Conservation (phyloP, 306 rosid species). For the Castanea mollissima region DNA sequence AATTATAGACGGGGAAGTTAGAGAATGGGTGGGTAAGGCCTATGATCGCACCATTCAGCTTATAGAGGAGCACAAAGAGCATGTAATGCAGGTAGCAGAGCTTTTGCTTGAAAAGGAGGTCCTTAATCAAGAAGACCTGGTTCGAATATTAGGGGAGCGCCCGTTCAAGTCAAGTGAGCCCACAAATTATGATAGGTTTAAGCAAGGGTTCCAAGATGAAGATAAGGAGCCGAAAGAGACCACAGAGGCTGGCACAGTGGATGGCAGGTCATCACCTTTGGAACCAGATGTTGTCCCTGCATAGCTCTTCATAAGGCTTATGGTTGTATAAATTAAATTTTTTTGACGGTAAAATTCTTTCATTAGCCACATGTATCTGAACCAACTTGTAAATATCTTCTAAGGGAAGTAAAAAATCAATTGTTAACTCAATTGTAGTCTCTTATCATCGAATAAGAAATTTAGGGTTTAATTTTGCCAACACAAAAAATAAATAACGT, state of each 20-base stretch:
- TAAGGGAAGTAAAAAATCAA: neutral
- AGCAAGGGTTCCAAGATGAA: conserved; percentile 31
- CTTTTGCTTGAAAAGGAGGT: conserved; percentile 47
- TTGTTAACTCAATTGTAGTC: too few relatives aligned
- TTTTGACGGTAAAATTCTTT: neutral
- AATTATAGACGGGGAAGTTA: conserved; percentile 40
- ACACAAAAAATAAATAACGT: too few relatives aligned
- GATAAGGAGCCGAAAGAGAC: conserved; percentile 17
- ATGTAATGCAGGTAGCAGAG: conserved; percentile 33
- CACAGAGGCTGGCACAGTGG: neutral
- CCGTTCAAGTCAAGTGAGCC: conserved; percentile 28
- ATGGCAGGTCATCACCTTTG: neutral
- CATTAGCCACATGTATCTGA: neutral
- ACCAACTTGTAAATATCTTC: neutral
- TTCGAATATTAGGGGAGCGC: conserved; percentile 37
- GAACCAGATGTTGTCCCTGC: neutral
- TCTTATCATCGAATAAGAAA: accelerated
- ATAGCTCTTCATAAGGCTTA: neutral
- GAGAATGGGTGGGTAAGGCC: conserved; percentile 46
- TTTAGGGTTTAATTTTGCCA: accelerated
- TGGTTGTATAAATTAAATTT: neutral
- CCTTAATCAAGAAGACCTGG: conserved; percentile 39
- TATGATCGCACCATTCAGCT: conserved; percentile 30
- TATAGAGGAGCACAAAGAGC: conserved; percentile 38
- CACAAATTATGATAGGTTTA: conserved; percentile 34